Base-by-base conservation (phyloP, 2,329 filamentous ascomycete species). In the Nothomitra cinnamomea region DNA sequence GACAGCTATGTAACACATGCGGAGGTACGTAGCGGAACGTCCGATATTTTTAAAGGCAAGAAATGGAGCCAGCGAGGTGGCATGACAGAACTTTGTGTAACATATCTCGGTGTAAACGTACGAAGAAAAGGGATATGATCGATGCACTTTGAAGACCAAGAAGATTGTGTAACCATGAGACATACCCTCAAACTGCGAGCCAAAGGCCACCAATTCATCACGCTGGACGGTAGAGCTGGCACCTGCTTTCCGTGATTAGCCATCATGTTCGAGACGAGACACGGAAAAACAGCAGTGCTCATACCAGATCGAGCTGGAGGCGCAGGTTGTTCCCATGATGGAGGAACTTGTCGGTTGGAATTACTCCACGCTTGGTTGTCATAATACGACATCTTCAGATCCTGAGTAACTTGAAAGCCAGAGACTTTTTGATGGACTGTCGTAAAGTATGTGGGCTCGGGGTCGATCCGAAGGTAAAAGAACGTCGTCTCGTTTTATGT, bases 101-200 rank as follows among this genome's bases (percentile, higher is more conserved):
- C 22, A 48, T 12, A 22, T 45, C 28, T n/a, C 17, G n/a, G 8
- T 45, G 17, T 15, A 25, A 10, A 5, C 5, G 22, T 47, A 47
- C 6, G 21, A 47, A n/a, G 45, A 41, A 19, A 19, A n/a, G 38
- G 7, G 8, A 41, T 19, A 35, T 22, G 25, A 10, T 35, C 13
- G 13, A 49, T 17, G 24, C 2, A 35, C n/a, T 10, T 19, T 15
- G 15, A 17, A 3, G 12, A 17, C 32, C 15, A 19, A 41, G 45
- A 24, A 5, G 35, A 7, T 25, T 42, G 17, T n/a, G 19, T 10
- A 28, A n/a, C 10, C 25, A 8, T 15, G 8, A 17, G 38, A 25
- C 83, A 67, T 83, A 92, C 86, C 86, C 72, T 94, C 88, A 68
- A 94, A 83, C 70, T 95, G 88, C 66, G 85, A 83, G 60, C 80